These are phyloP conservation scores for Macadamia tetraphylla DNA, from an alignment of 164 flowering plant genomes.

Conservation along the genomic window DNA sequence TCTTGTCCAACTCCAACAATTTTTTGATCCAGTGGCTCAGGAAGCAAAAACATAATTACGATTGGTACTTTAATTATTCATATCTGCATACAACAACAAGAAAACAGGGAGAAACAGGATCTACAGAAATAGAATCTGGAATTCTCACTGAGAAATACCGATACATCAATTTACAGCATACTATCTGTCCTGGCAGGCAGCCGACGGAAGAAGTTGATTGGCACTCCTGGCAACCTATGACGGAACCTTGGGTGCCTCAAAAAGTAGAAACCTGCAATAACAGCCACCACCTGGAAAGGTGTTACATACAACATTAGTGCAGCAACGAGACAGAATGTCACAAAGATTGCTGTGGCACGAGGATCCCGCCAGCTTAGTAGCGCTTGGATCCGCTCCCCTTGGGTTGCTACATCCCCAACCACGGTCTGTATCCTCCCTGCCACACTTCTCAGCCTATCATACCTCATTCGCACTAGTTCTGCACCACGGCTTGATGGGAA, in stretches of 20 bases:
- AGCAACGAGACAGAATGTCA: slow-evolving; percentile 56
- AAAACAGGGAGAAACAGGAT: too few relatives aligned
- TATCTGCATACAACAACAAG: too few relatives aligned
- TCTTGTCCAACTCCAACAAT: too few relatives aligned
- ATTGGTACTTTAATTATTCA: too few relatives aligned
- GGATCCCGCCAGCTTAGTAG: slow-evolving; percentile 79
- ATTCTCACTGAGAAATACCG: neutral
- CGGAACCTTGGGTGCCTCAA: slow-evolving; percentile 95
- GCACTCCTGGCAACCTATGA: slow-evolving; percentile 59
- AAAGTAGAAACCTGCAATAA: slow-evolving; percentile 50
- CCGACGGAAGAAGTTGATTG: slow-evolving; percentile 86
- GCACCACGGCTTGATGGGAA: slow-evolving; percentile 59
- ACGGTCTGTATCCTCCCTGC: slow-evolving; percentile 79
- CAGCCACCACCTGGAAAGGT: slow-evolving; percentile 69
- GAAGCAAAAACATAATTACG: too few relatives aligned
- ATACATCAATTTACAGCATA: slow-evolving; percentile 47
- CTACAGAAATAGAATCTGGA: too few relatives aligned
- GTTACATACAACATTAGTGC: slow-evolving; percentile 70
- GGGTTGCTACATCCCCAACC: slow-evolving; percentile 70
- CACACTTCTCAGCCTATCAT: slow-evolving; percentile 69
- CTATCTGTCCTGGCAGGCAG: slow-evolving; percentile 84
- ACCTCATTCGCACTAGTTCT: slow-evolving; percentile 69
- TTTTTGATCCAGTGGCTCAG: too few relatives aligned
- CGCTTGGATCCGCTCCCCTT: slow-evolving; percentile 64
- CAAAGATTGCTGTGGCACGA: slow-evolving; percentile 56